These are phyloP conservation scores for Circinella minor DNA, from an alignment of 371 early-diverging fungal genomes.

Conservation along the genomic window DNA sequence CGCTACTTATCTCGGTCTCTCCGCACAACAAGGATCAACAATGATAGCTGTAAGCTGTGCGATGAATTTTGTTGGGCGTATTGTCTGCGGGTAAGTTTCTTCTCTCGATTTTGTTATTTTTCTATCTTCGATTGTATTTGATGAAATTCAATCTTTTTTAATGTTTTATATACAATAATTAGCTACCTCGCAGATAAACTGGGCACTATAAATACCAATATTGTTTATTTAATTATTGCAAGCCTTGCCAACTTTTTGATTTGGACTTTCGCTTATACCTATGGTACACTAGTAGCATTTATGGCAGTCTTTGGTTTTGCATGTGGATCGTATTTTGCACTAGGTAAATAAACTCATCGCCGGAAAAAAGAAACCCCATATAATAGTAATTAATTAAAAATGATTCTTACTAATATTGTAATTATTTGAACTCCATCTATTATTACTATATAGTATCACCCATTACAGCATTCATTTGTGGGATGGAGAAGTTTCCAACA, in stretches of 20 bases:
- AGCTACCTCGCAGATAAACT: conserved; percentile 49
- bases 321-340: conserved; percentile 45
- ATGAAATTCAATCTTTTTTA: no score
- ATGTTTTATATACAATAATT: not conserved
- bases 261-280: conserved; percentile 55
- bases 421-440: not conserved
- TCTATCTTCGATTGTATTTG: no score
- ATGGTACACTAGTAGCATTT: conserved; percentile 44
- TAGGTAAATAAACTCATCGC: conserved; percentile 16
- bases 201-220: conserved; percentile 49
- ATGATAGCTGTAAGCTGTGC: conserved; percentile 50
- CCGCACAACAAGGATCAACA: conserved; percentile 33
- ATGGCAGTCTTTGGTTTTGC: conserved; percentile 44
- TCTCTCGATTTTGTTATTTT: no score
- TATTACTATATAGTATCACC: conserved; percentile 34
- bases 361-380: no score
- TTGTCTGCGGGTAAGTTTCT: conserved; percentile 35
- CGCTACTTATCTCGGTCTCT: conserved; percentile 35
- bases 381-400: no score
- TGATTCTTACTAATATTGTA: no score
- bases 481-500: conserved; percentile 39
- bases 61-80: conserved; percentile 63
- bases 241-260: conserved; percentile 33
- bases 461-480: conserved; percentile 35
- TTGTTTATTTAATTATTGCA: conserved; percentile 36